Conservation (phyloP, 345 rosid species). For the Lagerstroemia speciosa region DNA sequence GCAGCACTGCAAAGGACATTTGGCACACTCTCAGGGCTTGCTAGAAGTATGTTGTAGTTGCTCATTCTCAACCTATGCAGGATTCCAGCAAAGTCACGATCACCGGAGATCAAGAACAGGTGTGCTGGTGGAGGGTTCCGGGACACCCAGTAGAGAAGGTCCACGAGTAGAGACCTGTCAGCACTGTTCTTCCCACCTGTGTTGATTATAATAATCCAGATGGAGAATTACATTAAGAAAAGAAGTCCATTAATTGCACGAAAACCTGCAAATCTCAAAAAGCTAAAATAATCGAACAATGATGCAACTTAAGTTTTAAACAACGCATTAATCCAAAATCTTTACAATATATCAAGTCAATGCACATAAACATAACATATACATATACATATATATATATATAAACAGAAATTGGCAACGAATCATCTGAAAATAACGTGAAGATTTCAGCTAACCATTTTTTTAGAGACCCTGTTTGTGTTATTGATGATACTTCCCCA, state of each 20-base stretch:
- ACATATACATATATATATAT: not conserved
- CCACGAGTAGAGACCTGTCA: constrained; percentile 60
- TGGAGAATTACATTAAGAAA: not conserved
- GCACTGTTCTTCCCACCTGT: constrained; percentile 84
- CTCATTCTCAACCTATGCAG: constrained; percentile 74
- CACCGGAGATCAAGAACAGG: constrained; percentile 71
- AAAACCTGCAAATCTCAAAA: not conserved
- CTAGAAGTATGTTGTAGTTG: constrained; percentile 84
- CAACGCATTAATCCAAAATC: not conserved
- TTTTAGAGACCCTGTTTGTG: not conserved
- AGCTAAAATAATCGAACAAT: not conserved
- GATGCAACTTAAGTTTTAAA: not conserved
- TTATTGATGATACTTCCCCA: not conserved
- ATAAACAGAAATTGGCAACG: not conserved
- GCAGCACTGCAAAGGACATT: constrained; percentile 80
- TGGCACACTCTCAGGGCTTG: constrained; percentile 34
- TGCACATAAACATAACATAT: too few species aligned
- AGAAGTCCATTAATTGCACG: not conserved
- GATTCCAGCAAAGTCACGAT: constrained; percentile 50
- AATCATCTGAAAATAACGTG: not conserved
- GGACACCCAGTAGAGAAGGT: constrained; percentile 74
- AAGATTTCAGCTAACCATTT: not conserved
- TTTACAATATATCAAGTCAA: not conserved
- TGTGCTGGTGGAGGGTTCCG: constrained; percentile 94
- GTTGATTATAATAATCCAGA: not conserved